Evolutionary conservation across 2,329 filamentous ascomycete species (phyloP).

Genomic region (Colletotrichum sublineola): DNA sequence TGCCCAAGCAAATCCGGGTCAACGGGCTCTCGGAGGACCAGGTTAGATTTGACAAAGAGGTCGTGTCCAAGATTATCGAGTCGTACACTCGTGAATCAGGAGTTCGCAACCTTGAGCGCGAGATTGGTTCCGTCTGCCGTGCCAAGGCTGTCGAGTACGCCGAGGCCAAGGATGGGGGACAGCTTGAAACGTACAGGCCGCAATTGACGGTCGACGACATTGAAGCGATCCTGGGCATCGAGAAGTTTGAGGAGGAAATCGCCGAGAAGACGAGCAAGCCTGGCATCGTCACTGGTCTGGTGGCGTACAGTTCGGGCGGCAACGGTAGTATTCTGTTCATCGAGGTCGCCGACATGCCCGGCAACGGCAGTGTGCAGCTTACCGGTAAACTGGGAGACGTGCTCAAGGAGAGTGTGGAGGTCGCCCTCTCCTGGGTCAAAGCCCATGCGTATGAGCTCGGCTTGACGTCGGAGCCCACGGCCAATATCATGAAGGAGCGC

Average conservation of each 20-base stretch:
- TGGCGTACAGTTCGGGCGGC: conserved; percentile 92
- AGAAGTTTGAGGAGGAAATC: conserved; percentile 95
- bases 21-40: conserved; percentile 87
- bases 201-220: conserved; percentile 82
- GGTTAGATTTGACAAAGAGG: conserved; percentile 82
- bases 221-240: conserved; percentile 91
- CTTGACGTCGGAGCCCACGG: conserved; percentile 81
- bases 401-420: conserved; percentile 96
- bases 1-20: conserved; percentile 93
- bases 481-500: conserved; percentile 96
- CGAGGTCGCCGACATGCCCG: conserved; percentile 97
- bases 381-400: conserved; percentile 97
- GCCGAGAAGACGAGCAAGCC: conserved; percentile 87
- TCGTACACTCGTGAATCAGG: conserved; percentile 97
- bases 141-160: conserved; percentile 96
- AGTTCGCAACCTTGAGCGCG: conserved; percentile 94
- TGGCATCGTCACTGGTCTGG: conserved; percentile 94
- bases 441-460: conserved; percentile 93
- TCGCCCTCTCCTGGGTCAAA: conserved; percentile 97
- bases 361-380: conserved; percentile 89
- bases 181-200: conserved; percentile 78
- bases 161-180: conserved; percentile 83
- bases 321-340: conserved; percentile 98
- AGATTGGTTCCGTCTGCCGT: conserved; percentile 94
- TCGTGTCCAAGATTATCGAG: conserved; percentile 95